Evolutionary conservation across 345 rosid genomes (phyloP).

Genomic region (Alliaria petiolata): DNA sequence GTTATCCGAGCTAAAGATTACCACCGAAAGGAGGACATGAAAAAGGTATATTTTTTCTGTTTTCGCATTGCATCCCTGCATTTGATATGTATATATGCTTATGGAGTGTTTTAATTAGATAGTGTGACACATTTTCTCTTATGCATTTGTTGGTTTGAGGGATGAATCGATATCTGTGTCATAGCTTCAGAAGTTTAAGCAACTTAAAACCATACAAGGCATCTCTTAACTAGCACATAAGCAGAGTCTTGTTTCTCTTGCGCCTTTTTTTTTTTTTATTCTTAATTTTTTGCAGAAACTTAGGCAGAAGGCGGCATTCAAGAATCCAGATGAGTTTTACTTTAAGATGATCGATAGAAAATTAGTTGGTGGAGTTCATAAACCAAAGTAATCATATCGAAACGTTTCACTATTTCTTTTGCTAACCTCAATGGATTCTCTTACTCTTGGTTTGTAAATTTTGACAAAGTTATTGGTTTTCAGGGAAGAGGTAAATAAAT

Average conservation of each 20-base stretch:
- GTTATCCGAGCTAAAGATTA: constrained; percentile 63
- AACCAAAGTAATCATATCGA: constrained; percentile 46
- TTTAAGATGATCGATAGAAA: constrained; percentile 74
- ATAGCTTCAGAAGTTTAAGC: background rate
- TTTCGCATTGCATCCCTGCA: background rate
- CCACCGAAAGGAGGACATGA: constrained; percentile 63
- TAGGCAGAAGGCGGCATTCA: constrained; percentile 76
- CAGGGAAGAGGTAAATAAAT: constrained; percentile 71
- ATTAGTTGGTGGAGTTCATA: constrained; percentile 60
- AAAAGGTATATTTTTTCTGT: constrained; percentile 35
- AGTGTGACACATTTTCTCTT: background rate
- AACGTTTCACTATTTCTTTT: constrained; percentile 4
- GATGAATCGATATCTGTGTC: background rate
- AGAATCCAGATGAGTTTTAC: constrained; percentile 84
- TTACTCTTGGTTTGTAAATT: background rate
- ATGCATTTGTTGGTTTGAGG: background rate
- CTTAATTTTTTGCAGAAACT: constrained; percentile 45
- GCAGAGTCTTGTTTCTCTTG: background rate
- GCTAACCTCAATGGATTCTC: background rate
- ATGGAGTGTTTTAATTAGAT: too few species aligned
- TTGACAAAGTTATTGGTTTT: background rate
- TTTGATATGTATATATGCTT: too few species aligned
- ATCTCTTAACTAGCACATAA: background rate
- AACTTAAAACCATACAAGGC: background rate
- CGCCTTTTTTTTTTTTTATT: background rate